phyloP scores from a whole-genome alignment of 768 basidiomycete species.

The Amanita thiersii region DNA sequence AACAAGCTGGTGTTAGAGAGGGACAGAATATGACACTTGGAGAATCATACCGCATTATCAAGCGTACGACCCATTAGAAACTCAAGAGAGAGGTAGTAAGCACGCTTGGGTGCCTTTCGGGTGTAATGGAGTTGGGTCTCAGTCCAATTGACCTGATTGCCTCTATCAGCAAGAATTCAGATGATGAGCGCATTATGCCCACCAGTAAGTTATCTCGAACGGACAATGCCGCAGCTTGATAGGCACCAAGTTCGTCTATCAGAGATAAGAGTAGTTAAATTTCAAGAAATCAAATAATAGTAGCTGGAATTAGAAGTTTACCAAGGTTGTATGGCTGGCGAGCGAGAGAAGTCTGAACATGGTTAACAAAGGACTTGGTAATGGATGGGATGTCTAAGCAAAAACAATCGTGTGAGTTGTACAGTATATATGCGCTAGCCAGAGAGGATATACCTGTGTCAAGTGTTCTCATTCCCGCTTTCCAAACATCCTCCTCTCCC shows the following conservation, averaged over 20 bases:
- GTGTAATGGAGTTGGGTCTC: constrained; percentile 70
- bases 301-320: constrained; percentile 11
- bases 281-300: constrained; percentile 2
- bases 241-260: constrained; percentile 72
- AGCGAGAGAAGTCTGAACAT: constrained; percentile 85
- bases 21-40: constrained; percentile 35
- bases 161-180: no score
- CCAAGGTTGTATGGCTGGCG: constrained; percentile 87
- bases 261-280: no score
- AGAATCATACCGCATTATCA: constrained; percentile 48
- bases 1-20: constrained; percentile 28
- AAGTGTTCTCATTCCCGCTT: constrained; percentile 45
- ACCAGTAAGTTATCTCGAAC: constrained; percentile 86
- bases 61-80: constrained; percentile 82
- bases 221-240: constrained; percentile 85
- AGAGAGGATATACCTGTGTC: constrained; percentile 50
- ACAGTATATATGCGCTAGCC: constrained; percentile 1
- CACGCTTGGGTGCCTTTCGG: constrained; percentile 79
- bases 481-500: constrained; percentile 75
- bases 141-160: constrained; percentile 70
- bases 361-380: constrained; percentile 70
- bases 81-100: constrained; percentile 94
- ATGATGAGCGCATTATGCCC: constrained; percentile 14
- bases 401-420: constrained; percentile 1
- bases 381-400: constrained; percentile 48